Conservation (phyloP, 75 land plant species). For the Pinus albicaulis region DNA sequence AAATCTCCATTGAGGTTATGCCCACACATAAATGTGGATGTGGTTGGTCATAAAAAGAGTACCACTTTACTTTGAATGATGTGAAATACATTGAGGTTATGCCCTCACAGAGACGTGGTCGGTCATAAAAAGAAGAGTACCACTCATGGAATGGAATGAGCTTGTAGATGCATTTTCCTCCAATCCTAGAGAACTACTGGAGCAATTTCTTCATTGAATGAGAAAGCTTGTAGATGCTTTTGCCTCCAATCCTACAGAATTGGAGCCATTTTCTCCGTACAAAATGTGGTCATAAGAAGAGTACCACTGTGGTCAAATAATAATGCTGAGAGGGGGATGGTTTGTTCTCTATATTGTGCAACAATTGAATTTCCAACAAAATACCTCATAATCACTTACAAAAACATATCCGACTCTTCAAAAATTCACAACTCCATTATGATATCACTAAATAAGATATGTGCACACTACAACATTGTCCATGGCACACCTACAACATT, state of each 20-base stretch:
- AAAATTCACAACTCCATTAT: conserved; percentile 85
- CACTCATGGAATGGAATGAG: conserved; percentile 64
- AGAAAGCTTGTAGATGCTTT: conserved; percentile 9
- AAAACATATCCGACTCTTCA: conserved; percentile 27
- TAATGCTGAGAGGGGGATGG: conserved; percentile 84
- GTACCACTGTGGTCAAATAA: conserved; percentile 97
- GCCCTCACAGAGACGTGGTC: no score
- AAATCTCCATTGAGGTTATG: no score
- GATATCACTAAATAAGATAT: conserved; percentile 71
- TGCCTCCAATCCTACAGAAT: conserved; percentile 22
- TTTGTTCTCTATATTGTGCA: conserved; percentile 88
- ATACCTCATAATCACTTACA: conserved; percentile 90
- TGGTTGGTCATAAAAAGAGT: no score
- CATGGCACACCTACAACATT: no score
- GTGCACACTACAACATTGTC: conserved; percentile 18
- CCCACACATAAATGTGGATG: no score
- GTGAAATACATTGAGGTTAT: no score
- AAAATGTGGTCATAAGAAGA: conserved; percentile 93
- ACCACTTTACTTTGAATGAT: no score
- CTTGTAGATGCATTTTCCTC: conserved; percentile 68
- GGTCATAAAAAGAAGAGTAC: no score
- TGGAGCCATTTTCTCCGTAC: conserved; percentile 36
- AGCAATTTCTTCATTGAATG: no score
- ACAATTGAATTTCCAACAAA: conserved; percentile 69
- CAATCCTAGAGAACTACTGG: no score